A percentile compares a stretch with the other conserved stretches of the same genome.
These are phyloP conservation scores for Chlamydomonas schloesseri DNA, from an alignment of 139 green algal species.

Conservation along the genomic window DNA sequence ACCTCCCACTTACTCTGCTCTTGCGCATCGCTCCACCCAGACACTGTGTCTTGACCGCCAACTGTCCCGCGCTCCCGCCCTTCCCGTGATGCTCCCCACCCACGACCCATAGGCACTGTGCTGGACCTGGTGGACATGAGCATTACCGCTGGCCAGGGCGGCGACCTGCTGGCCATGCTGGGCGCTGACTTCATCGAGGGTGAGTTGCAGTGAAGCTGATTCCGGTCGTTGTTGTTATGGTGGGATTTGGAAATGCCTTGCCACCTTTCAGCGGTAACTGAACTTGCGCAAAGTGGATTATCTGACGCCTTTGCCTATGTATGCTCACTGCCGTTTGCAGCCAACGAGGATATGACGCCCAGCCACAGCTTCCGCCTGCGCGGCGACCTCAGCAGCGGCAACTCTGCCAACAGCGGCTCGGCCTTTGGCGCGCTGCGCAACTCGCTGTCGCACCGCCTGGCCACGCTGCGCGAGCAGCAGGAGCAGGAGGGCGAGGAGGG, in stretches of 20 bases:
- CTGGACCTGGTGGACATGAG: constrained; percentile 38
- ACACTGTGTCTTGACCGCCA: too few relatives aligned
- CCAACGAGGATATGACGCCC: constrained; percentile 11
- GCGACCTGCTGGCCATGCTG: constrained; percentile 36
- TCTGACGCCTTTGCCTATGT: too few relatives aligned
- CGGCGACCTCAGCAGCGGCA: neutral
- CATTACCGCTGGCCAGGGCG: neutral
- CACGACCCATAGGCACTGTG: neutral
- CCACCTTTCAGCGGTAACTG: too few relatives aligned
- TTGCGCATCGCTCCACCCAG: too few relatives aligned
- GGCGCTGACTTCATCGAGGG: constrained; percentile 39
- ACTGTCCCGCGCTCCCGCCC: too few relatives aligned
- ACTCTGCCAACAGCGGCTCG: neutral
- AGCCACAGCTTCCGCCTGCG: constrained; percentile 34
- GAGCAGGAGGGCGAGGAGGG: constrained; percentile 32
- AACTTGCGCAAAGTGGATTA: too few relatives aligned
- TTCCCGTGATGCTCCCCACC: too few relatives aligned
- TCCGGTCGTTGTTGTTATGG: too few relatives aligned
- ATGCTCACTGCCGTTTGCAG: too few relatives aligned
- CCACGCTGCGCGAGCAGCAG: constrained; percentile 14
- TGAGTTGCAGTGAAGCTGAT: neutral
- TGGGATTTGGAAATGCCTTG: too few relatives aligned
- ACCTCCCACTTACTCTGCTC: too few relatives aligned
- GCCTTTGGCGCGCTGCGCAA: constrained; percentile 1
- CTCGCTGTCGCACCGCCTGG: neutral